phyloP scores from a whole-genome alignment of 1,139 yeast species.

The Scheffersomyces cryptocercus region DNA sequence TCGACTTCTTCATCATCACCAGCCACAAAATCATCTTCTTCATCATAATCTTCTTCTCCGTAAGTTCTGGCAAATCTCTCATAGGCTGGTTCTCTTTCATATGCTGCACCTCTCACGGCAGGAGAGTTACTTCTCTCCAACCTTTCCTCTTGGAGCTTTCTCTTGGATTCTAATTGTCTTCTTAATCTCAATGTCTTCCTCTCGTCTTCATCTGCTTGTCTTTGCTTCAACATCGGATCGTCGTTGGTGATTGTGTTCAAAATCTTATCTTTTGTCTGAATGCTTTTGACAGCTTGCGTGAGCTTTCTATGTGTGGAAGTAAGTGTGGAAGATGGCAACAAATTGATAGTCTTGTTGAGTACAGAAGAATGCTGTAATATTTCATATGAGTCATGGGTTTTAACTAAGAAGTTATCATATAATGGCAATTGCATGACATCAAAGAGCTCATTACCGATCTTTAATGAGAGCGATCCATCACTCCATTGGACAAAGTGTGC shows the following conservation, averaged over 20 bases:
- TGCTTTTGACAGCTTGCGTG: slow-evolving; percentile 73
- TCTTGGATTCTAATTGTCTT: slow-evolving; percentile 62
- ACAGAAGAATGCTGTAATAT: slow-evolving; percentile 59
- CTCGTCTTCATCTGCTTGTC: slow-evolving; percentile 79
- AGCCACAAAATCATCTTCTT: slow-evolving; percentile 46
- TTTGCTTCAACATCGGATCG: slow-evolving; percentile 86
- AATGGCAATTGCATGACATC: slow-evolving; percentile 71
- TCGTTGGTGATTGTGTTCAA: slow-evolving; percentile 68
- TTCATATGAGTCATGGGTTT: slow-evolving; percentile 71
- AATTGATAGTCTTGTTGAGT: slow-evolving; percentile 59
- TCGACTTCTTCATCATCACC: slow-evolving; percentile 50
- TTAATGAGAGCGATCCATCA: slow-evolving; percentile 84
- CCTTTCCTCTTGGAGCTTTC: slow-evolving; percentile 49
- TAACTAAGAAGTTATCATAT: slow-evolving; percentile 71
- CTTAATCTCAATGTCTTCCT: slow-evolving; percentile 67
- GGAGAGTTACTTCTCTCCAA: slow-evolving; percentile 32
- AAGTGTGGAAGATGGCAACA: slow-evolving; percentile 85
- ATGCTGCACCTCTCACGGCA: slow-evolving; percentile 18
- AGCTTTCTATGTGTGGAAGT: slow-evolving; percentile 80
- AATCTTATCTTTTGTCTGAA: slow-evolving; percentile 61
- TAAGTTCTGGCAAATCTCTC: slow-evolving; percentile 43
- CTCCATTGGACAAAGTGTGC: slow-evolving; percentile 93
- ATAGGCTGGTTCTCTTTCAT: slow-evolving; percentile 37
- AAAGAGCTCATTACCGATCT: slow-evolving; percentile 84
- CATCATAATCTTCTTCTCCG: slow-evolving; percentile 47